These are phyloP conservation scores for Globisporangium spiculum DNA, from an alignment of 352 stramenopile genomes.

Conservation along the genomic window DNA sequence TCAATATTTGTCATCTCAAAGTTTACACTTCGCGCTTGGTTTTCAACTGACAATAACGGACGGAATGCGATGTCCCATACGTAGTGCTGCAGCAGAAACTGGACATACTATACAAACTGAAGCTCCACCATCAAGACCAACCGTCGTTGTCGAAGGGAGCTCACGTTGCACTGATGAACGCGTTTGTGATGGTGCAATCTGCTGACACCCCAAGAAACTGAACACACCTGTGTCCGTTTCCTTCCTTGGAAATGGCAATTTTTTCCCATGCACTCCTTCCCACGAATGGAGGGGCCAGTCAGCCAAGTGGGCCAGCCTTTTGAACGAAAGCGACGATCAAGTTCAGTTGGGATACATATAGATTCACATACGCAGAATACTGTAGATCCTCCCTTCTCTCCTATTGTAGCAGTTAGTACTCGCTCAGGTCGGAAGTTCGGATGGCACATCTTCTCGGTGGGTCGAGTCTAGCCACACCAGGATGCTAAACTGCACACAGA, in stretches of 20 bases:
- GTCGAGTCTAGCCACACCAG: neutral
- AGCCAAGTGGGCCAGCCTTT: neutral
- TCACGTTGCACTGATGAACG: slow-evolving; percentile 72
- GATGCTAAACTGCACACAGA: neutral
- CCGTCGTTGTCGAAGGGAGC: slow-evolving; percentile 77
- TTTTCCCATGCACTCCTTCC: slow-evolving; percentile 37
- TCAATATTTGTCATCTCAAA: neutral
- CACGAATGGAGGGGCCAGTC: slow-evolving; percentile 9
- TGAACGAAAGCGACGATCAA: neutral
- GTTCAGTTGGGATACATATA: neutral
- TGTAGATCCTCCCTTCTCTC: neutral
- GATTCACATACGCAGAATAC: neutral
- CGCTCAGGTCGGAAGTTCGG: neutral
- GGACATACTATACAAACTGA: slow-evolving; percentile 22
- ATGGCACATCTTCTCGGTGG: neutral
- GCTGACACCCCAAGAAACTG: slow-evolving; percentile 78
- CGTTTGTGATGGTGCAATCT: slow-evolving; percentile 65
- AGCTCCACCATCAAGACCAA: slow-evolving; percentile 1
- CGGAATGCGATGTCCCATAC: slow-evolving; percentile 25
- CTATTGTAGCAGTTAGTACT: neutral
- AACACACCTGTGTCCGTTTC: slow-evolving; percentile 60
- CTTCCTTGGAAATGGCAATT: slow-evolving; percentile 55
- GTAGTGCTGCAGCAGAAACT: slow-evolving; percentile 16
- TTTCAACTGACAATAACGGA: neutral
- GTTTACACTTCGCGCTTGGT: neutral